Conservation (phyloP, 1,284 basidiomycete species). For the Leucoagaricus sp. region DNA sequence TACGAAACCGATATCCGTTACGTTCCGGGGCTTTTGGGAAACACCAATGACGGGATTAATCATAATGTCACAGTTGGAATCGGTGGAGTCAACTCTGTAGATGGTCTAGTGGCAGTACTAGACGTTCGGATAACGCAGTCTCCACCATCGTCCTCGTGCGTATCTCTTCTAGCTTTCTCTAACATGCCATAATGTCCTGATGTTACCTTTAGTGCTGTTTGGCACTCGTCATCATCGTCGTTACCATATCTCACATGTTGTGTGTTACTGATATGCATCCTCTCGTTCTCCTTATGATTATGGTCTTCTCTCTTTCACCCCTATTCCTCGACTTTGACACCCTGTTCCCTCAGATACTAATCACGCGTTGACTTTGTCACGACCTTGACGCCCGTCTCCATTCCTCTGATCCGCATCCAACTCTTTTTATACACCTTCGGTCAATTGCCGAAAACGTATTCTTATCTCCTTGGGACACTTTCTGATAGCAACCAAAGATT, state of each 20-base stretch:
- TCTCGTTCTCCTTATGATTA: conserved; percentile 1
- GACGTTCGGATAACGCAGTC: conserved; percentile 65
- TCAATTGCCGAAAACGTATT: too few species aligned
- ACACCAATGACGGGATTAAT: conserved; percentile 78
- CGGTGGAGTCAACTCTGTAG: conserved; percentile 65
- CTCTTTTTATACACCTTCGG: not conserved
- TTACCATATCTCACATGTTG: not conserved
- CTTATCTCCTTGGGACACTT: not conserved
- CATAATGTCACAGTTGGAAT: conserved; percentile 67
- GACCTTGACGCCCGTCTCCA: not conserved
- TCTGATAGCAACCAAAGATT: not conserved
- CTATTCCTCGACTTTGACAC: not conserved
- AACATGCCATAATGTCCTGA: not conserved
- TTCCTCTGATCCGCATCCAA: not conserved
- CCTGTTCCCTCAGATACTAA: conserved; percentile 11
- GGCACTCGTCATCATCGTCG: not conserved
- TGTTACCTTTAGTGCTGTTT: not conserved
- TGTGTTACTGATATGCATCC: not conserved
- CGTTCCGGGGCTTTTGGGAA: conserved; percentile 65
- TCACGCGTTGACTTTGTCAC: conserved; percentile 21
- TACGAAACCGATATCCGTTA: conserved; percentile 74
- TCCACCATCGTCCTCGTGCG: conserved; percentile 33
- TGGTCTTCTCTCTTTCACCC: not conserved
- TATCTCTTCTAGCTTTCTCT: not conserved
- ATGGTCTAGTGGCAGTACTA: conserved; percentile 85